A percentile compares a stretch with the other conserved stretches of the same genome.
phyloP scores from a whole-genome alignment of 2,329 filamentous ascomycete species.

The Neonectria punicea region DNA sequence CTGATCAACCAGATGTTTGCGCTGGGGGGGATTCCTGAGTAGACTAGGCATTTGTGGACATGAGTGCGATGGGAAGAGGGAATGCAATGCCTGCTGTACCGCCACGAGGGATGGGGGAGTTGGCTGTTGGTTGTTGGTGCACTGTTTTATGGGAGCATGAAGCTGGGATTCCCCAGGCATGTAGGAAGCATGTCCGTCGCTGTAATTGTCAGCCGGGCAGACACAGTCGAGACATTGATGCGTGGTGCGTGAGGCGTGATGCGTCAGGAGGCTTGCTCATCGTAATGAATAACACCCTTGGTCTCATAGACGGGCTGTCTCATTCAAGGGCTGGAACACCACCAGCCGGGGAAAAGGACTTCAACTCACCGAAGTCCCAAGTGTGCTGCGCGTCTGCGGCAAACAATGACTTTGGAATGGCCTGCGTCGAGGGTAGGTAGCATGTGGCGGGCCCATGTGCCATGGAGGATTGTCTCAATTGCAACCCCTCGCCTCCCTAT shows the following conservation, averaged over 20 bases:
- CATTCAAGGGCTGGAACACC: background rate
- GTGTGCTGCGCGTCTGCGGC: background rate
- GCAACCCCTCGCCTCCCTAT: constrained; percentile 10
- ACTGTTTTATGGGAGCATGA: background rate
- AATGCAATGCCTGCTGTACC: constrained; percentile 2
- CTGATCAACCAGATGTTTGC: constrained; percentile 3
- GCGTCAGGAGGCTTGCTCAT: background rate
- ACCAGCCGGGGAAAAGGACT: background rate
- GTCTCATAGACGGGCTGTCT: background rate
- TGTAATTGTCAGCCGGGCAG: background rate
- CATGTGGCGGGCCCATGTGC: constrained; percentile 9
- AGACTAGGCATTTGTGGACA: background rate
- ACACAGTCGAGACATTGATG: background rate
- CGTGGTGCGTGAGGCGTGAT: background rate
- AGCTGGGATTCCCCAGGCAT: constrained; percentile 11
- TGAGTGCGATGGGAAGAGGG: background rate
- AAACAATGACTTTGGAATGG: background rate
- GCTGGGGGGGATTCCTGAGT: background rate
- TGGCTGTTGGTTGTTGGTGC: background rate
- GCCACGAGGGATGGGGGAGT: background rate
- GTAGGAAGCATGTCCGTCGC: constrained; percentile 1
- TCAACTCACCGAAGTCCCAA: background rate
- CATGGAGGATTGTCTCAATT: constrained; percentile 16
- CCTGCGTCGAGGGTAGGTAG: background rate
- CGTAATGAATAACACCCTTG: background rate